Conservation (phyloP, 148 eudicot genomes). For the Polygonum maritimum region DNA sequence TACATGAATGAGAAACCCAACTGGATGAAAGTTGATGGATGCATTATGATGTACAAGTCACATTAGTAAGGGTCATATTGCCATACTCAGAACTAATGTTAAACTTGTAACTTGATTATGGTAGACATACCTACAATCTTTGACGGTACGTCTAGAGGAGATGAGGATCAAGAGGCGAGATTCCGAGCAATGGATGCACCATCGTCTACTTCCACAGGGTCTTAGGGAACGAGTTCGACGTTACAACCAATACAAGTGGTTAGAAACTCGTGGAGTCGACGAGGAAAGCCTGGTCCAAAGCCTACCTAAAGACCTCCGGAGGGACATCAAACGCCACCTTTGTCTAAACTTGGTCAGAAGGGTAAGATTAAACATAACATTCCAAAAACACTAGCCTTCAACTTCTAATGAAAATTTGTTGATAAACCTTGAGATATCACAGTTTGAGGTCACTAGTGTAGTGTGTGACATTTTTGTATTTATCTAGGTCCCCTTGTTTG, state of each 20-base stretch:
- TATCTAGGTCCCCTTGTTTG: slow-evolving; percentile 4
- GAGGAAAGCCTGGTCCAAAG: slow-evolving; percentile 11
- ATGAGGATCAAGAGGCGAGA: slow-evolving; percentile 13
- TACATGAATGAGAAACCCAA: not conserved
- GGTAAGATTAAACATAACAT: not conserved
- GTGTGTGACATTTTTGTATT: not conserved
- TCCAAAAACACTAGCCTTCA: not conserved
- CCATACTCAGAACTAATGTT: not conserved
- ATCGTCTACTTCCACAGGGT: slow-evolving; percentile 11
- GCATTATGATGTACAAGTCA: not conserved
- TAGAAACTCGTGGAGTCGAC: slow-evolving; percentile 9
- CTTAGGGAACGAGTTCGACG: slow-evolving; percentile 9
- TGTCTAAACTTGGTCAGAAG: slow-evolving; percentile 11
- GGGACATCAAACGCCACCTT: slow-evolving; percentile 10
- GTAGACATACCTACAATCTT: slow-evolving; percentile 3
- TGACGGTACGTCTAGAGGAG: slow-evolving; percentile 11
- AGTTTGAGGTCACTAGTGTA: not conserved
- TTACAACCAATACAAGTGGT: slow-evolving; percentile 10
- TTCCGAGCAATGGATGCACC: slow-evolving; percentile 12
- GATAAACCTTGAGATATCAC: not conserved
- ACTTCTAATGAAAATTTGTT: too few relatives aligned
- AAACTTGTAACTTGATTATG: not conserved
- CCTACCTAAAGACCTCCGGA: slow-evolving; percentile 9
- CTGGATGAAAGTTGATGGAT: not conserved
- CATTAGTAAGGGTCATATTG: too few relatives aligned